These are phyloP conservation scores for Blastobotrys indianensis DNA, from an alignment of 1,139 yeast genomes.

Conservation along the genomic window DNA sequence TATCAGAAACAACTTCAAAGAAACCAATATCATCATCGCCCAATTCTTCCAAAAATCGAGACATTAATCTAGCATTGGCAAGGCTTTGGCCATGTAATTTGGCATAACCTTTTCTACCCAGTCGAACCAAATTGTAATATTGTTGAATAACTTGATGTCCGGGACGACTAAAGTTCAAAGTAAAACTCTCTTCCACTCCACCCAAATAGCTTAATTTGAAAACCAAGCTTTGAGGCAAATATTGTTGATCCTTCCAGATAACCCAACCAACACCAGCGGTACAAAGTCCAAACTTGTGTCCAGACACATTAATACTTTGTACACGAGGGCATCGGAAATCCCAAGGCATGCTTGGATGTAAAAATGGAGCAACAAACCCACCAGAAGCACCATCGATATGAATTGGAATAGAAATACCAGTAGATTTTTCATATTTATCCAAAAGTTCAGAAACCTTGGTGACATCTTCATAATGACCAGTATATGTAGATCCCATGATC, in stretches of 20 bases:
- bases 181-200: conserved; percentile 82
- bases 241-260: conserved; percentile 62
- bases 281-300: conserved; percentile 87
- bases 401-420: conserved; percentile 65
- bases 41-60: conserved; percentile 58
- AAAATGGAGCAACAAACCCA: conserved; percentile 80
- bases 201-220: conserved; percentile 83
- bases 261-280: conserved; percentile 94
- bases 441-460: conserved; percentile 51
- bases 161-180: conserved; percentile 84
- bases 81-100: conserved; percentile 58
- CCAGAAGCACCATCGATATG: conserved; percentile 96
- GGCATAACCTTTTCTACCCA: conserved; percentile 67
- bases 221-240: conserved; percentile 63
- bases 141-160: conserved; percentile 89
- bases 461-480: conserved; percentile 87
- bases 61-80: conserved; percentile 63
- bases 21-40: no score
- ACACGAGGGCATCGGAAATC: conserved; percentile 76
- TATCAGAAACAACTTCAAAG: conserved; percentile 70
- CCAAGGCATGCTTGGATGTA: conserved; percentile 72
- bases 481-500: conserved; percentile 84
- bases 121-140: conserved; percentile 68
- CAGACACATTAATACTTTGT: conserved; percentile 82
- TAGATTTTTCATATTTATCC: conserved; percentile 63